A percentile compares a stretch with the other conserved stretches of the same genome.
Evolutionary conservation across 1,139 yeast species (phyloP).

Genomic region (Barnettozyma hawaiiensis): DNA sequence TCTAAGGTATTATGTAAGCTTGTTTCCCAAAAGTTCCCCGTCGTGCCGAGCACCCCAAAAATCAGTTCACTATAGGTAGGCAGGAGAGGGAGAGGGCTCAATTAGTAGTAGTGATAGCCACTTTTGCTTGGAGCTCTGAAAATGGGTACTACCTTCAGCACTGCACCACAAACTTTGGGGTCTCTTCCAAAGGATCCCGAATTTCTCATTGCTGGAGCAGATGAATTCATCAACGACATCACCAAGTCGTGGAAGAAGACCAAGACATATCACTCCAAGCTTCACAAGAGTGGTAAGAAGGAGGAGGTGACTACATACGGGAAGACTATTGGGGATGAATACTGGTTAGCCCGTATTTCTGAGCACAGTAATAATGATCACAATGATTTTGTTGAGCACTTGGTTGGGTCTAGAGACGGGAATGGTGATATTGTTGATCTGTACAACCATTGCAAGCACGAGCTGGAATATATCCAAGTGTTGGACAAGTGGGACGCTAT

Average conservation of each 20-base stretch:
- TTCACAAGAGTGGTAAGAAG: constrained; percentile 20
- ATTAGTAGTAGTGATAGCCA: no score
- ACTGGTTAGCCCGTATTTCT: constrained; percentile 44
- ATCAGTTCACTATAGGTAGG: no score
- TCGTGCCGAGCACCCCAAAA: no score
- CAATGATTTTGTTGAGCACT: constrained; percentile 33
- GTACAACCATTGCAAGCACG: constrained; percentile 27
- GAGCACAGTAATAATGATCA: constrained; percentile 33
- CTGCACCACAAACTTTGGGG: constrained; percentile 1
- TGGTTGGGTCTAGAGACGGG: constrained; percentile 23
- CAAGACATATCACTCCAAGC: constrained; percentile 26
- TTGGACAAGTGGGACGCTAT: constrained; percentile 24
- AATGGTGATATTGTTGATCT: constrained; percentile 19
- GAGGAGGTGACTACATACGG: constrained; percentile 35
- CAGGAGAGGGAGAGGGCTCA: no score
- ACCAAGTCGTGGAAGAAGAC: constrained; percentile 27
- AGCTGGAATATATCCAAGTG: constrained; percentile 29
- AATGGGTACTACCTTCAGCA: constrained; percentile 1
- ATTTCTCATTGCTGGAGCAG: constrained; percentile 25
- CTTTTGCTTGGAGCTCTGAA: background rate
- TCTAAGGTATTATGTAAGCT: no score
- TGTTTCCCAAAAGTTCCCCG: no score
- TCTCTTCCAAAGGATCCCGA: constrained; percentile 11
- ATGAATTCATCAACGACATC: constrained; percentile 23
- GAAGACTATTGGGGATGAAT: constrained; percentile 32